Evolutionary conservation across 179 eudicot genomes (phyloP).

Genomic region (Nepenthes alata): DNA sequence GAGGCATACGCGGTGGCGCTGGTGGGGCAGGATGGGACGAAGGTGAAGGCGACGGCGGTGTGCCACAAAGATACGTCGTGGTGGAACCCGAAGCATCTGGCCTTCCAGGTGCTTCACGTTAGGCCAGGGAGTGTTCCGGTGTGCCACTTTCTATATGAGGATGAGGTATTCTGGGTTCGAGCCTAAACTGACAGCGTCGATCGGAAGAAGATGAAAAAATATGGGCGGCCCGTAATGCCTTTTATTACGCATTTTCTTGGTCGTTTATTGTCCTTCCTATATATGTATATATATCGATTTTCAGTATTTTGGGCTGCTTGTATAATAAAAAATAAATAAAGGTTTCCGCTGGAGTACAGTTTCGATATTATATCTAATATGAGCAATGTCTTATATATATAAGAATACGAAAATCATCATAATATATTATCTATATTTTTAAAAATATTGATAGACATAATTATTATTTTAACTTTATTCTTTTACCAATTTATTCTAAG

Average conservation of each 20-base stretch:
- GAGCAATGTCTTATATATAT: too few species aligned
- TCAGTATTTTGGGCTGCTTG: background rate
- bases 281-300: background rate
- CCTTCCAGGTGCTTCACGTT: conserved; percentile 5
- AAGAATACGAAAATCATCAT: too few species aligned
- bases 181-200: background rate
- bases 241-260: background rate
- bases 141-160: conserved; percentile 12
- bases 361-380: too few species aligned
- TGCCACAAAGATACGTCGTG: conserved; percentile 47
- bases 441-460: too few species aligned
- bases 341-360: too few species aligned
- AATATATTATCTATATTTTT: too few species aligned
- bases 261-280: too few species aligned
- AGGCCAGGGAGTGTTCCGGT: conserved; percentile 10
- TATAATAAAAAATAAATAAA: background rate
- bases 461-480: too few species aligned
- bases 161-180: conserved; percentile 9
- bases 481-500: too few species aligned
- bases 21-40: conserved; percentile 24
- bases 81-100: conserved; percentile 33
- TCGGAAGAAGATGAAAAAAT: conserved; percentile 20
- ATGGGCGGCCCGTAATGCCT: background rate
- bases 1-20: conserved; percentile 29
- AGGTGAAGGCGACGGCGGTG: conserved; percentile 29